These are phyloP conservation scores for Chalaropsis thielavioides DNA, from an alignment of 2,329 filamentous ascomycete species.

Conservation along the genomic window DNA sequence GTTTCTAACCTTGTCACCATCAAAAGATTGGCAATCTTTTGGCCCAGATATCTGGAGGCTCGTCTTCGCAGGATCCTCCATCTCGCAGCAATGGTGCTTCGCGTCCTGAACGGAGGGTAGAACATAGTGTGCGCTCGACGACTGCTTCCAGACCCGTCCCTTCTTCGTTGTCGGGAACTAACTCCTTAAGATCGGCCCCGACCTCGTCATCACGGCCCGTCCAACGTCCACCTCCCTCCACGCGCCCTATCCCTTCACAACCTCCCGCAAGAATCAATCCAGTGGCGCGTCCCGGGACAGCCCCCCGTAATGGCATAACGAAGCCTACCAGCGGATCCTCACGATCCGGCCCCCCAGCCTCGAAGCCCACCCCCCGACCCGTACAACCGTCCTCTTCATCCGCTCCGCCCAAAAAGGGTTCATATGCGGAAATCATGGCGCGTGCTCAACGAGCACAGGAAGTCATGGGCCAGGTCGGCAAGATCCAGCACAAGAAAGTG, in stretches of 20 bases:
- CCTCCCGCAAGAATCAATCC: constrained; percentile 20
- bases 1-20: constrained; percentile 7
- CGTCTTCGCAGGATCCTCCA: not conserved
- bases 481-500: constrained; percentile 60
- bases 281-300: constrained; percentile 12
- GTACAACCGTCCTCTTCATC: not conserved
- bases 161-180: not conserved
- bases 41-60: constrained; percentile 12
- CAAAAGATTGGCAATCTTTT: constrained; percentile 16
- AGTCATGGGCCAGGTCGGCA: constrained; percentile 47
- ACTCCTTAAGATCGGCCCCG: constrained; percentile 2
- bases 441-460: constrained; percentile 53
- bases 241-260: constrained; percentile 22
- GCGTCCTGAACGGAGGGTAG: not conserved
- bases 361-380: not conserved
- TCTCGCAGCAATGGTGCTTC: not conserved
- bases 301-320: constrained; percentile 10
- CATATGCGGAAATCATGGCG: constrained; percentile 60
- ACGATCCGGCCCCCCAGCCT: not conserved
- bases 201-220: constrained; percentile 18
- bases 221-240: constrained; percentile 22
- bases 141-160: not conserved
- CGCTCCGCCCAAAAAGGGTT: constrained; percentile 51
- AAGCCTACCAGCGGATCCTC: constrained; percentile 3
- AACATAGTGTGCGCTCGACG: not conserved